phyloP scores from a whole-genome alignment of 805 yeast species.

The Lipomyces chichibuensis region DNA sequence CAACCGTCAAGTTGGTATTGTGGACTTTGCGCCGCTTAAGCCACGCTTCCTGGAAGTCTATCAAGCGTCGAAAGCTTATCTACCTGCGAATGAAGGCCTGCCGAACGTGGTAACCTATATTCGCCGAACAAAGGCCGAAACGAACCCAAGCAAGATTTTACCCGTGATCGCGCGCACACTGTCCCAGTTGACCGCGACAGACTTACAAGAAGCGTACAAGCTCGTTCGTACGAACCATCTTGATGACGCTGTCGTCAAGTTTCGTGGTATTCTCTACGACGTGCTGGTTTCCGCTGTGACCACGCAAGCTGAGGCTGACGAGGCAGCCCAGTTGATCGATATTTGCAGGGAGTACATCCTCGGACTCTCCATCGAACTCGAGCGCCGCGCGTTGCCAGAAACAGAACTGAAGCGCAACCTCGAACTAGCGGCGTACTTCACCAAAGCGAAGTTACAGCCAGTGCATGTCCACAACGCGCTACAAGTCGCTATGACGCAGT shows the following conservation, averaged over 20 bases:
- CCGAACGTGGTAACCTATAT: conserved; percentile 71
- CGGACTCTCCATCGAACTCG: conserved; percentile 87
- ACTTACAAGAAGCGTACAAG: conserved; percentile 74
- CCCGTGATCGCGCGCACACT: conserved; percentile 75
- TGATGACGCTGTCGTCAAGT: conserved; percentile 74
- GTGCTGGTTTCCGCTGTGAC: conserved; percentile 71
- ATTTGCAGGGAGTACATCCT: conserved; percentile 87
- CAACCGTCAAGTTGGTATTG: conserved; percentile 85
- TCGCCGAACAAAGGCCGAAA: conserved; percentile 61
- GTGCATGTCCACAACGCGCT: conserved; percentile 85
- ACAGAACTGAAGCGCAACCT: conserved; percentile 73
- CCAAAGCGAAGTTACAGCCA: conserved; percentile 77
- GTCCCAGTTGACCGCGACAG: conserved; percentile 61
- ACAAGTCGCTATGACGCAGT: conserved; percentile 93
- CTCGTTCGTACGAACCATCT: conserved; percentile 82
- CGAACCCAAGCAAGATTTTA: conserved; percentile 52
- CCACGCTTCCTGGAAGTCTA: conserved; percentile 81
- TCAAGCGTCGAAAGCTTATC: conserved; percentile 72
- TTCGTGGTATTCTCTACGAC: conserved; percentile 79
- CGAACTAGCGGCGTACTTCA: conserved; percentile 95
- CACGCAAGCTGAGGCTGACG: conserved; percentile 72
- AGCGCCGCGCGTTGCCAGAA: conserved; percentile 78
- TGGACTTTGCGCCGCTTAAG: conserved; percentile 84
- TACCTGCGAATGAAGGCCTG: conserved; percentile 74
- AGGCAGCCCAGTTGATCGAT: conserved; percentile 68